Evolutionary conservation across 805 yeast species (phyloP), one percentile per base, ranked within the genome.

Genomic region (Pachysolen tannophilus): DNA sequence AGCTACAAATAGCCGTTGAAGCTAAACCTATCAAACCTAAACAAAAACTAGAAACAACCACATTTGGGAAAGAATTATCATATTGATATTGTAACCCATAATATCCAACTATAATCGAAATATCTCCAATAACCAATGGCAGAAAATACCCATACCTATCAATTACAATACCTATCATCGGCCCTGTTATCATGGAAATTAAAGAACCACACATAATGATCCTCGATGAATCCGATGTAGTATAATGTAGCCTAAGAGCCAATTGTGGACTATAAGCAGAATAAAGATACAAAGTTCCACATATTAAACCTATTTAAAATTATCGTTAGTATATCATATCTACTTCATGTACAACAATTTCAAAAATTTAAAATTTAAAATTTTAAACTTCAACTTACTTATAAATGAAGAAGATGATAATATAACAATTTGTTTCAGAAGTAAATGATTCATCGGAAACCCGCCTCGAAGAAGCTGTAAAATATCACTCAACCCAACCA

Each of bases 231-330:
- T 78, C 69, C 0, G 83, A 65, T 3, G 83, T 85, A 1, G 73
- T 51, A 45, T 83, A 73, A 15, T 58, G 57, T 35, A 83, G 64
- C 34, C 65, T 63, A 20, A 54, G 55, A 1, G 87, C 83, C 36
- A 82, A 63, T 51, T 83, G 92, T 0, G 94, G 90, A 26, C 86
- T 79, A 52, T 75, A 83, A 1, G 85, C 83, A 7, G 84, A 76
- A 56, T 77, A 83, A 30, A 82, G 60, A 55, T 83, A 83, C 47
- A 81, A 60, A 2, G 92, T 83, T 1, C 94, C 94, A 45, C 84
- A 75, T 13, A 70, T 69, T 32, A 78, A 53, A 9, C 81, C 82
- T 11, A 44, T 61, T 35, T n/a, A n/a, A n/a, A n/a, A n/a, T 50
- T 15, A 2, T 53, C 6, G n/a, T 23, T 23, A 23, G 26, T 23